A percentile compares a stretch with the other conserved stretches of the same genome.
phyloP scores from a whole-genome alignment of 2,329 filamentous ascomycete genomes.

The Zymoseptoria crescenta region DNA sequence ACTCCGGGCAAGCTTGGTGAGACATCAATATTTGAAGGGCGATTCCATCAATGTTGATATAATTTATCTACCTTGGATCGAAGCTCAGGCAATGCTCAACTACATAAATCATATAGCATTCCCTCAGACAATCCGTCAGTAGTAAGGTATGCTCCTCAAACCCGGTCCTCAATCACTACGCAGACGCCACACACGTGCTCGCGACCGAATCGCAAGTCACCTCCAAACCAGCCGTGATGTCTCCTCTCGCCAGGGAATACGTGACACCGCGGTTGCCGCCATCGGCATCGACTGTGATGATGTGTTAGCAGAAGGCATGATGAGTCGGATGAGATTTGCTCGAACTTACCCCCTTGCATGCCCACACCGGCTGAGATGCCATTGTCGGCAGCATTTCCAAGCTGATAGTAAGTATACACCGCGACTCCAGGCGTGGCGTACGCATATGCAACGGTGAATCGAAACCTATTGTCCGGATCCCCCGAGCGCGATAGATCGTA shows the following conservation, averaged over 20 bases:
- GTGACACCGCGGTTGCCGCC: constrained; percentile 8
- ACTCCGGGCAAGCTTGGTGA: not conserved
- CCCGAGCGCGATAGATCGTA: constrained; percentile 22
- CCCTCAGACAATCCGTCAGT: too few relatives aligned
- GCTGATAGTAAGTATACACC: constrained; percentile 23
- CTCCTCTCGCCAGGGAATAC: constrained; percentile 12
- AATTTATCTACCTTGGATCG: too few relatives aligned
- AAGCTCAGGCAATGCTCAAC: too few relatives aligned
- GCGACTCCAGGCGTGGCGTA: constrained; percentile 24
- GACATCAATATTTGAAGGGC: not conserved
- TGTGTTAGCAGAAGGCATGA: not conserved
- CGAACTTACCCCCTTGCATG: constrained; percentile 3
- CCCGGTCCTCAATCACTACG: not conserved
- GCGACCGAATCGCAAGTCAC: constrained; percentile 21
- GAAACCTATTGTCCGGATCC: constrained; percentile 18
- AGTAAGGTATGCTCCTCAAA: not conserved
- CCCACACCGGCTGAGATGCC: constrained; percentile 22
- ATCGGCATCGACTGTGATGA: constrained; percentile 3
- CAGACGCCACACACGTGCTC: constrained; percentile 13
- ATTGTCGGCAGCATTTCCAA: constrained; percentile 17
- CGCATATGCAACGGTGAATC: constrained; percentile 27
- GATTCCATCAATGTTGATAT: not conserved
- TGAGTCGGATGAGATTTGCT: too few relatives aligned
- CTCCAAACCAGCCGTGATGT: constrained; percentile 16
- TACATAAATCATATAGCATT: not conserved